A percentile compares a stretch with the other conserved stretches of the same genome.
Evolutionary conservation across 805 yeast species (phyloP).

Genomic region (Kluyveromyces starmeri): DNA sequence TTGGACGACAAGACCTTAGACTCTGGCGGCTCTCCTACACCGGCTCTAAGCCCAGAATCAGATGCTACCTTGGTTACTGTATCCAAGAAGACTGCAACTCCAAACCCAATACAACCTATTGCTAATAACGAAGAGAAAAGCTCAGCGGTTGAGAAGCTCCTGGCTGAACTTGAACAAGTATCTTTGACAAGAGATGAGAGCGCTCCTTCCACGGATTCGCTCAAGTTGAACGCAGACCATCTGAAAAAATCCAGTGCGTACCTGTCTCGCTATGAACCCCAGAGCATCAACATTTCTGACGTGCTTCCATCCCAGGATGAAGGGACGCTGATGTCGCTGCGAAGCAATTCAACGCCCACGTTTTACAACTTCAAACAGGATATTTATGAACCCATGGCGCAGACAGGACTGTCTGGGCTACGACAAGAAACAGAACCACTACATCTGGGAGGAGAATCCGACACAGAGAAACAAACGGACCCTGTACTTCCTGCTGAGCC

Average conservation of each 20-base stretch:
- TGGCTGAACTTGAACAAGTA: slow-evolving; percentile 25
- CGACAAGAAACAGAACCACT: too few species aligned
- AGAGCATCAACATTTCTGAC: not conserved
- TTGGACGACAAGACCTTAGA: too few species aligned
- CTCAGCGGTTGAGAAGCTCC: slow-evolving; percentile 22
- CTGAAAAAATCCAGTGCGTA: slow-evolving; percentile 30
- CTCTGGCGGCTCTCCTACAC: too few species aligned
- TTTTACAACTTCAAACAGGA: slow-evolving; percentile 14
- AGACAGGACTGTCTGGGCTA: too few species aligned
- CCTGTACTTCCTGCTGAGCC: not conserved
- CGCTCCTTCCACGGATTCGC: not conserved
- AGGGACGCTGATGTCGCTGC: slow-evolving; percentile 2
- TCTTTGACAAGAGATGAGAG: slow-evolving; percentile 20
- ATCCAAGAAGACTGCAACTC: too few species aligned
- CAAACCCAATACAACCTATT: too few species aligned
- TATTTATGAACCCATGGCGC: too few species aligned
- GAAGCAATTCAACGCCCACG: slow-evolving; percentile 14
- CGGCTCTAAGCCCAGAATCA: too few species aligned
- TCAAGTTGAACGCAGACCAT: not conserved
- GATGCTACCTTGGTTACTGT: too few species aligned
- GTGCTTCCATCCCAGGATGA: not conserved
- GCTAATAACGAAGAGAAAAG: too few species aligned
- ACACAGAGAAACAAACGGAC: slow-evolving; percentile 2
- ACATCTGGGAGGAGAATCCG: too few species aligned
- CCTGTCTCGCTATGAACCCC: slow-evolving; percentile 19